Base-by-base conservation (phyloP, 2,329 filamentous ascomycete genomes). In the Hypoxylon sp. region DNA sequence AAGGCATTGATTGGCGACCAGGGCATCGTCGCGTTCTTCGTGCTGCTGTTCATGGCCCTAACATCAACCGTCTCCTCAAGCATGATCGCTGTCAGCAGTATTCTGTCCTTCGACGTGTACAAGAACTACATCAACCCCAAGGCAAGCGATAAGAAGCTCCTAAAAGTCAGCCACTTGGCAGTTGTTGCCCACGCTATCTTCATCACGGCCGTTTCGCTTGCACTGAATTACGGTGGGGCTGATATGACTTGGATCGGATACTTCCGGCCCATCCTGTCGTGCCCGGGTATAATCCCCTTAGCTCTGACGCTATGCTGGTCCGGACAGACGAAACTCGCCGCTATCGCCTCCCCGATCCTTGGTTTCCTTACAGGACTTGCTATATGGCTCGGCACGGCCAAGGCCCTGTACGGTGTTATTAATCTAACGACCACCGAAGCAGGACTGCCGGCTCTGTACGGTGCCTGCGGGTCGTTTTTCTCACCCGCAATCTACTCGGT, bases 1-100 rank as follows among this genome's bases (percentile, higher is more conserved):
- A 79, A 81, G 49, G 81, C 82, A 0, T 72, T 85, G 0, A 79
- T 84, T 7, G 83, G 83, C 5, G 76, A 77, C 45, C 76, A 77
- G 9, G 83, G 81, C 0, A 81, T 81, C 9, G 76, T 79, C 2
- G 83, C 78, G 1, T 80, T 83, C 51, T 80, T 86, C 14, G 78
- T 86, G 0, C 75, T 85, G 6, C 74, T 85, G 1, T 86, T 85
- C 74, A 86, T 86, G 84, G 82, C 84, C 3, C 71, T 85, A 25
- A 86, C 84, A 0, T 83, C 80, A 56, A 85, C 83, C 0, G 79
- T 85, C 0, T 84, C 82, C 0, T 84, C 84, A 0, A 82, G 80
- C 3, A 82, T 85, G 78, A 85, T 86, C 51, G 84, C 84, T 1
- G 83, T 85, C 21, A 83, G 80, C 75, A 83, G 81, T 61, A 85